Conservation (phyloP, 371 early-diverging fungal species). For the Fennellomyces sp. region DNA sequence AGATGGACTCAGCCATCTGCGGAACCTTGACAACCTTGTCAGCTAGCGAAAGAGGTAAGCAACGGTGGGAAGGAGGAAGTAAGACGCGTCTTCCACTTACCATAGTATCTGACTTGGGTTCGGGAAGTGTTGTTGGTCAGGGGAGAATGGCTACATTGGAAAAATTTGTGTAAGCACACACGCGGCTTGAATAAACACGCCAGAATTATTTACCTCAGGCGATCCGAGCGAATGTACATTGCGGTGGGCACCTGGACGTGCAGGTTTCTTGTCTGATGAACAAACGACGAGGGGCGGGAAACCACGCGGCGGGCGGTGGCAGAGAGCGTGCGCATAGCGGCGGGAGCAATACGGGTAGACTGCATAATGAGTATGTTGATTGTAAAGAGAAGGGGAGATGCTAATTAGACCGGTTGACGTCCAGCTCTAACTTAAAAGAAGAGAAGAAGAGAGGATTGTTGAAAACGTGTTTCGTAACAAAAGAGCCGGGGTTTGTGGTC, state of each 20-base stretch:
- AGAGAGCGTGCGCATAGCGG: conserved; percentile 9
- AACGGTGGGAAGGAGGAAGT: not conserved
- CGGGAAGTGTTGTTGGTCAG: conserved; percentile 15
- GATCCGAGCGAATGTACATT: conserved; percentile 37
- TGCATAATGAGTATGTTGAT: conserved; percentile 12
- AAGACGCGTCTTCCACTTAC: conserved; percentile 16
- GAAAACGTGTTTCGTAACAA: conserved; percentile 7
- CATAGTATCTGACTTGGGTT: conserved; percentile 47
- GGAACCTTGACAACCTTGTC: conserved; percentile 91
- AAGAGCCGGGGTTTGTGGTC: conserved; percentile 16
- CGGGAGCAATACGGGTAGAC: conserved; percentile 15
- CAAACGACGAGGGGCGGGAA: conserved; percentile 2
- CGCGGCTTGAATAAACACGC: not conserved
- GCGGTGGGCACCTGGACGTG: conserved; percentile 46
- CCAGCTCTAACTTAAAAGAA: not conserved
- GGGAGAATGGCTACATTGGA: conserved; percentile 11
- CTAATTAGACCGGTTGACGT: not conserved
- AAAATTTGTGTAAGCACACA: no score
- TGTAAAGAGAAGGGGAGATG: conserved; percentile 5
- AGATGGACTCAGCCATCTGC: conserved; percentile 96
- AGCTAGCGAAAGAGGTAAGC: conserved; percentile 37
- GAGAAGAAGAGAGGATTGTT: conserved; percentile 4
- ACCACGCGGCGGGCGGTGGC: conserved; percentile 15
- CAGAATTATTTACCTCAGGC: conserved; percentile 31
- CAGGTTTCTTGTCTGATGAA: conserved; percentile 36